These are phyloP conservation scores for Coffea humblotiana DNA, from an alignment of 305 asterid species.

Conservation along the genomic window DNA sequence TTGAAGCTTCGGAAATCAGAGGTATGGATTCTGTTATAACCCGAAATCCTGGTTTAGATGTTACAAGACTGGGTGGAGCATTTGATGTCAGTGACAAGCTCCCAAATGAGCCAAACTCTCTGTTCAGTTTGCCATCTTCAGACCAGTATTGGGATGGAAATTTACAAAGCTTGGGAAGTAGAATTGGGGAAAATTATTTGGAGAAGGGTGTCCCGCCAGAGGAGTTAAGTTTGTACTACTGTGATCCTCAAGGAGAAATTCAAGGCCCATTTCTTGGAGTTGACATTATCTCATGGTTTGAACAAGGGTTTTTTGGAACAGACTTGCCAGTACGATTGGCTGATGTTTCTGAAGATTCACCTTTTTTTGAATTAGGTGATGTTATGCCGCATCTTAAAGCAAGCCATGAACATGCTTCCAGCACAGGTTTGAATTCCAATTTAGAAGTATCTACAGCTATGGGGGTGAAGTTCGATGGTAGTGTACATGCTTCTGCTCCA, in stretches of 20 bases:
- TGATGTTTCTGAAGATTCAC: conserved; percentile 78
- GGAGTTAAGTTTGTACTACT: conserved; percentile 82
- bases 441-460: conserved; percentile 44
- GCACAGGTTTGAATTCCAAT: conserved; percentile 36
- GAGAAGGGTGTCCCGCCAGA: conserved; percentile 63
- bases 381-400: conserved; percentile 84
- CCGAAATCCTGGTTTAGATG: conserved; percentile 41
- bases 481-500: conserved; percentile 37
- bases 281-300: conserved; percentile 96
- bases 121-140: conserved; percentile 37
- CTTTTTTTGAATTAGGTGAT: conserved; percentile 78
- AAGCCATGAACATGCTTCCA: conserved; percentile 40
- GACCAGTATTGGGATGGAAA: conserved; percentile 56
- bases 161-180: conserved; percentile 40
- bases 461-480: conserved; percentile 50
- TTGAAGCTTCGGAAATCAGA: conserved; percentile 38
- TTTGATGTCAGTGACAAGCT: conserved; percentile 41
- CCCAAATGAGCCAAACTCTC: conserved; percentile 45
- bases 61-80: conserved; percentile 25
- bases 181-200: conserved; percentile 41
- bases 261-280: conserved; percentile 99
- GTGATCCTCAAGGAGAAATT: conserved; percentile 94
- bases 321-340: conserved; percentile 92
- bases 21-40: conserved; percentile 37
- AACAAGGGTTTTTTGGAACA: conserved; percentile 92